Conservation (phyloP, 1,284 basidiomycete genomes). For the Erythrobasidium hasegawianum region DNA sequence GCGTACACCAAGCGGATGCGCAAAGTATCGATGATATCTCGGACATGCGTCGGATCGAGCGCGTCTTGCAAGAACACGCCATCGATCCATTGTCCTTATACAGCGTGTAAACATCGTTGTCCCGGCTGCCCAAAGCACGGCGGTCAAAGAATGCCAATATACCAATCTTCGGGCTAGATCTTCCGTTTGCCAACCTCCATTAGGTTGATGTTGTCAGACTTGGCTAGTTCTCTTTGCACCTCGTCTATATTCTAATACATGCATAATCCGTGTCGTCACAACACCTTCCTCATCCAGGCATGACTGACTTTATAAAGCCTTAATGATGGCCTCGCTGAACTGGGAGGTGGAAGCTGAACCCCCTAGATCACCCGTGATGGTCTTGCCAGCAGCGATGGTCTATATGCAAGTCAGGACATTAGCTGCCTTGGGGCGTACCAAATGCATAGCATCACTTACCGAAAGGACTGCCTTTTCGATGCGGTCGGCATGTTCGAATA, state of each 20-base stretch:
- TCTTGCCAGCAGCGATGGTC: slow-evolving; percentile 93
- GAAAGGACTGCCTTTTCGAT: slow-evolving; percentile 87
- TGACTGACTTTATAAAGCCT: slow-evolving; percentile 56
- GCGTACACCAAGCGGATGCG: too few relatives aligned
- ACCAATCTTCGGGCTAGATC: too few relatives aligned
- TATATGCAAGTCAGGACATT: too few relatives aligned
- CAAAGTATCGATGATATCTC: too few relatives aligned
- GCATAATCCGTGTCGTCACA: neutral
- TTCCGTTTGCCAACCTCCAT: too few relatives aligned
- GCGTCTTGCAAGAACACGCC: too few relatives aligned
- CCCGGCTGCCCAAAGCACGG: neutral
- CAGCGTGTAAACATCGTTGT: neutral
- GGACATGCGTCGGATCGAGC: too few relatives aligned
- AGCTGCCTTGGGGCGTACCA: too few relatives aligned
- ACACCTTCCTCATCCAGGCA: too few relatives aligned
- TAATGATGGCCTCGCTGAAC: slow-evolving; percentile 82
- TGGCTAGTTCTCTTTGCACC: neutral
- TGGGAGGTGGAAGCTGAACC: slow-evolving; percentile 82
- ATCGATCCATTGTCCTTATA: neutral
- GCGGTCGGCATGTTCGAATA: slow-evolving; percentile 76
- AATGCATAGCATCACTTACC: too few relatives aligned
- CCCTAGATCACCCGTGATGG: slow-evolving; percentile 87
- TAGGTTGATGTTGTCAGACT: neutral
- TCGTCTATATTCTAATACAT: slow-evolving; percentile 1
- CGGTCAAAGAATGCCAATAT: too few relatives aligned